Base-by-base conservation (phyloP, 2,329 filamentous ascomycete genomes). In the Lachnellula arida region DNA sequence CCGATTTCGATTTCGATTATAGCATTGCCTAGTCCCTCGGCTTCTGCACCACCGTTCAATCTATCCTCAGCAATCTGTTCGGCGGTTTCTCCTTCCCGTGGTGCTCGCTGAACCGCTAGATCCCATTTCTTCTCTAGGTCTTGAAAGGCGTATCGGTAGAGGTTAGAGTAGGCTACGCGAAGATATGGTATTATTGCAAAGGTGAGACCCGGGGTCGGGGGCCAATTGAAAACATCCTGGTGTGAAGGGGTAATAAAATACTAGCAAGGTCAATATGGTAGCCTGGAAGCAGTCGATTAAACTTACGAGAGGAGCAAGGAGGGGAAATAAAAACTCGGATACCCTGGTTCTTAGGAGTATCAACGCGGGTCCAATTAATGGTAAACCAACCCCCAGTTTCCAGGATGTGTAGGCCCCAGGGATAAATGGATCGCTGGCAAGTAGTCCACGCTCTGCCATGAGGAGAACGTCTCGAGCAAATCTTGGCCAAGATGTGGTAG, bases 181-280 rank as follows among this genome's bases (percentile, higher is more conserved):
- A 88, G 65, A 61, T 88, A 88, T 0, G 87, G 87, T 4, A 90
- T 70, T 4, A 82, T 75, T 2, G 85, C 82, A 61, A 89, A 82
- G 2, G 84, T 81, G 62, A 88, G 80, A 25, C 82, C 80, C 14
- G 86, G 81, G 47, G 79, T 82, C 1, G 86, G 86, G 3, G 87
- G 68, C 69, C 68, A 71, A 35, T 57, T 54, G 35, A 59, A 60
- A 15, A 61, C 58, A 19, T 54, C 47, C 23, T 55, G 61, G 48
- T 63, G 60, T 7, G 59, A 55, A 7, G 57, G 56, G 14, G 55
- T 51, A 35, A 66, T 39, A 40, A 70, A 64, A 56, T 69, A 68
- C 67, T 70, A 32, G 6, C 12, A 17, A 35, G 17, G 42, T 63
- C 53, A 61, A 56, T 17, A 57, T 23, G 8, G n/a, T 5, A 48